These are phyloP conservation scores for Penicillium paradoxum DNA, from an alignment of 495 filamentous ascomycete genomes.

Conservation along the genomic window DNA sequence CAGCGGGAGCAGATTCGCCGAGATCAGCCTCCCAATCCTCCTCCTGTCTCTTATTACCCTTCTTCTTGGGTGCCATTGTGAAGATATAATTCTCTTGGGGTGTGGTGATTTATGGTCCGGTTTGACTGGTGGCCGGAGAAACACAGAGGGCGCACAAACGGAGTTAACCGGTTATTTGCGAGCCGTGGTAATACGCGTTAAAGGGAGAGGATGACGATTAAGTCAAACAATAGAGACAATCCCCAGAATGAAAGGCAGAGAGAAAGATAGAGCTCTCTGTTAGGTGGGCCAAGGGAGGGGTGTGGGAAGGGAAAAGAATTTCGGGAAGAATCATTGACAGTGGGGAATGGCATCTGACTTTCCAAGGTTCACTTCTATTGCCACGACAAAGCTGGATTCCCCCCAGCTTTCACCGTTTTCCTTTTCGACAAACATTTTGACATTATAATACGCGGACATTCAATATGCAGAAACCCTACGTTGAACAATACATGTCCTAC, in stretches of 20 bases:
- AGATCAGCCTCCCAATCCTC: slow-evolving; percentile 98
- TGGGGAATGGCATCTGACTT: slow-evolving; percentile 27
- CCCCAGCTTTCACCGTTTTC: neutral
- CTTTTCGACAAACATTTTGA: neutral
- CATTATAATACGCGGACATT: neutral
- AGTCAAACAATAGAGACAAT: slow-evolving; percentile 13
- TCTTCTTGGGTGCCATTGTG: slow-evolving; percentile 88
- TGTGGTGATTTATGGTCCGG: slow-evolving; percentile 11
- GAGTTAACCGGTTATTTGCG: slow-evolving; percentile 32
- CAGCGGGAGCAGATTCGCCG: slow-evolving; percentile 63
- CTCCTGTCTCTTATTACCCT: slow-evolving; percentile 78
- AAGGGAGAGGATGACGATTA: slow-evolving; percentile 7
- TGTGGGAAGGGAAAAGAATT: slow-evolving; percentile 24
- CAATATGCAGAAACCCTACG: neutral
- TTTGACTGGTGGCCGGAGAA: slow-evolving; percentile 17
- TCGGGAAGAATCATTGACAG: slow-evolving; percentile 26
- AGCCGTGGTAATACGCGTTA: slow-evolving; percentile 7
- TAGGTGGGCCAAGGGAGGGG: slow-evolving; percentile 16
- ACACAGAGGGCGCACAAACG: slow-evolving; percentile 28
- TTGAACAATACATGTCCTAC: neutral
- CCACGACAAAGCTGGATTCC: slow-evolving; percentile 1
- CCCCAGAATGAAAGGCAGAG: slow-evolving; percentile 20
- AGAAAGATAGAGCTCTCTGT: slow-evolving; percentile 7
- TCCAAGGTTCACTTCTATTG: slow-evolving; percentile 18
- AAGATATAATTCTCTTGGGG: slow-evolving; percentile 3